phyloP scores from a whole-genome alignment of 2,329 filamentous ascomycete genomes.

The Fusarium newnesense region DNA sequence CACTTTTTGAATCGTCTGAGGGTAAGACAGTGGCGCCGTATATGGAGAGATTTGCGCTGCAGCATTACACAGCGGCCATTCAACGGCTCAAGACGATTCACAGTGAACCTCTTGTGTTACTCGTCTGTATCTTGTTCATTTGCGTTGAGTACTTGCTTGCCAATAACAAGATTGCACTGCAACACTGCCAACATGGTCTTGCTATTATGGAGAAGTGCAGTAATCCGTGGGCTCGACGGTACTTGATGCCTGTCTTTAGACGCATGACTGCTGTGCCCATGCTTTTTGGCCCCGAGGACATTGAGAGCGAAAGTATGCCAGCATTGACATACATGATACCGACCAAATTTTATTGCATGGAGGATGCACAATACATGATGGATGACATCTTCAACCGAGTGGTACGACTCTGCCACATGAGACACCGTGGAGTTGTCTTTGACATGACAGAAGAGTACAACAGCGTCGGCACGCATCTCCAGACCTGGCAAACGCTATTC shows the following conservation, averaged over 20 bases:
- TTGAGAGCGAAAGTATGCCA: not conserved
- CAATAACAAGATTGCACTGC: not conserved
- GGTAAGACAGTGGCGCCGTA: not conserved
- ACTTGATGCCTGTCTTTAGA: conserved; percentile 13
- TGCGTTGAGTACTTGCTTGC: conserved; percentile 4
- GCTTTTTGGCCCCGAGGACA: not conserved
- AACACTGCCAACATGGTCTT: not conserved
- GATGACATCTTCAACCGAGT: conserved; percentile 8
- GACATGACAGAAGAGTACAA: not conserved
- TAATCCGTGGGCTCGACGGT: not conserved
- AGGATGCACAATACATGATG: conserved; percentile 13
- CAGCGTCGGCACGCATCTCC: not conserved
- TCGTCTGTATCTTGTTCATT: conserved; percentile 14
- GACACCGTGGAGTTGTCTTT: not conserved
- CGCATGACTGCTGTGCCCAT: conserved; percentile 4
- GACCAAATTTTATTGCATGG: not conserved
- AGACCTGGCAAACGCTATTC: not conserved
- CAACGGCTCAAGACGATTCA: conserved; percentile 1
- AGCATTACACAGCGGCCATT: conserved; percentile 20
- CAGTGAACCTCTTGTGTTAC: not conserved
- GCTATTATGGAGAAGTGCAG: not conserved
- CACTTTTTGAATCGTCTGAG: not conserved
- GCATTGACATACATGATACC: not conserved
- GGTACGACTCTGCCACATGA: not conserved
- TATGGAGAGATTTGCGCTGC: not conserved